Evolutionary conservation across 768 basidiomycete species (phyloP).

Genomic region (Chlorophyllum brunneum): DNA sequence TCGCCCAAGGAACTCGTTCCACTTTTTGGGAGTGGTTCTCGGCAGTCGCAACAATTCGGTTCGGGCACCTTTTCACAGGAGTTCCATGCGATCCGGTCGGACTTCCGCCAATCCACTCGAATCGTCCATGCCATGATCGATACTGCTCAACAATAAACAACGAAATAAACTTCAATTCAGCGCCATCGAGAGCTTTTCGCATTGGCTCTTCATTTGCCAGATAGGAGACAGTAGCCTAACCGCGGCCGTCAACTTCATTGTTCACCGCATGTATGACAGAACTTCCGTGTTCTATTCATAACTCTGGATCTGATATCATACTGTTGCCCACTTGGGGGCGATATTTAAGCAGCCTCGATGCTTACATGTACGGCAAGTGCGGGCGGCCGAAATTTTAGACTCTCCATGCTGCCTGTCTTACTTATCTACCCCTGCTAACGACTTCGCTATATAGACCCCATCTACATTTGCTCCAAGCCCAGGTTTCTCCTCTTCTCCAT

Average conservation of each 20-base stretch:
- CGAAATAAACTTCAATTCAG: too few species aligned
- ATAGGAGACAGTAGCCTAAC: neutral
- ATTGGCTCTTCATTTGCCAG: neutral
- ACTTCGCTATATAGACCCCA: slow-evolving; percentile 4
- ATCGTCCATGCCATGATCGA: too few species aligned
- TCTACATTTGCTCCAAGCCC: neutral
- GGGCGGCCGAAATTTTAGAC: neutral
- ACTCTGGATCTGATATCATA: slow-evolving; percentile 1
- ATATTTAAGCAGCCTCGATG: slow-evolving; percentile 2
- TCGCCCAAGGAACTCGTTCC: too few species aligned
- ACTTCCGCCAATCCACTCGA: too few species aligned
- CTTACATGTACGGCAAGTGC: slow-evolving; percentile 4
- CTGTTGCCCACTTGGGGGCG: neutral
- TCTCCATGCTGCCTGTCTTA: neutral
- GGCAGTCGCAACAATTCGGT: too few species aligned
- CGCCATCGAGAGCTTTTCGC: too few species aligned
- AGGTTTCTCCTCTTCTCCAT: neutral
- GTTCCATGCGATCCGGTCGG: too few species aligned
- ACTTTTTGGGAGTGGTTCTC: too few species aligned
- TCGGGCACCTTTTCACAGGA: too few species aligned
- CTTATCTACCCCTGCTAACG: neutral
- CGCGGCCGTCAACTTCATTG: slow-evolving; percentile 6
- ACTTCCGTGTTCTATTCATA: slow-evolving; percentile 10
- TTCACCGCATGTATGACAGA: slow-evolving; percentile 3
- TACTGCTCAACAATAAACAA: too few species aligned